Evolutionary conservation across 2,329 filamentous ascomycete genomes (phyloP).

Genomic region (Decorospora gaudefroyi): DNA sequence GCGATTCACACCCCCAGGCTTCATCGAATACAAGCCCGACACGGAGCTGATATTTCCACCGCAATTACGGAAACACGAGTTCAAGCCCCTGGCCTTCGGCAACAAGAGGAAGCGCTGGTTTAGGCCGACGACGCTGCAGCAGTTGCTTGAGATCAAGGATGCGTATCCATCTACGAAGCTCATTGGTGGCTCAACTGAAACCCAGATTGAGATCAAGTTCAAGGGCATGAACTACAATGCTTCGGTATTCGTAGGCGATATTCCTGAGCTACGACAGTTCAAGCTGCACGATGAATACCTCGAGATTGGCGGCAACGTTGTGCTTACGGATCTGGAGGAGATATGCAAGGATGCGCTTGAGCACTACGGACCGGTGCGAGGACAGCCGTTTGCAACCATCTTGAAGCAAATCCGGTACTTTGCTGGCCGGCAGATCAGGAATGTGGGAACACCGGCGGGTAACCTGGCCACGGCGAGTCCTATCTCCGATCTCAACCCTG

Average conservation of each 20-base stretch:
- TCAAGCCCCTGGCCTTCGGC: constrained; percentile 82
- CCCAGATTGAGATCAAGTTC: constrained; percentile 98
- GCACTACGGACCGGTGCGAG: constrained; percentile 71
- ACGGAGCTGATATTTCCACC: constrained; percentile 96
- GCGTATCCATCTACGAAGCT: constrained; percentile 85
- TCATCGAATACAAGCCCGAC: constrained; percentile 91
- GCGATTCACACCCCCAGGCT: constrained; percentile 81
- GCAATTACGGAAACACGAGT: constrained; percentile 77
- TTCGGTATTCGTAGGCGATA: constrained; percentile 92
- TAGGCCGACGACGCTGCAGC: constrained; percentile 80
- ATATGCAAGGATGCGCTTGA: constrained; percentile 79
- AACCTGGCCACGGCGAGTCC: constrained; percentile 94
- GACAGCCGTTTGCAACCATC: constrained; percentile 87
- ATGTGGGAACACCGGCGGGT: constrained; percentile 94
- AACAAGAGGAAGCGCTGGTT: constrained; percentile 97
- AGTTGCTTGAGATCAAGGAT: constrained; percentile 89
- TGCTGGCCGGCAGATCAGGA: constrained; percentile 91
- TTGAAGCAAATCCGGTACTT: constrained; percentile 94
- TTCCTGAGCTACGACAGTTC: constrained; percentile 84
- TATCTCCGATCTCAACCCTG: constrained; percentile 94
- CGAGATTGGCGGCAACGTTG: constrained; percentile 92
- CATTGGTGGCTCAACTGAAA: constrained; percentile 94
- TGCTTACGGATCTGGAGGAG: constrained; percentile 85
- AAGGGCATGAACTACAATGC: constrained; percentile 89
- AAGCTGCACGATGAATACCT: constrained; percentile 76